Evolutionary conservation across 2,329 filamentous ascomycete species (phyloP), one percentile per base, ranked within the genome.

Genomic region (Aureobasidium lini): DNA sequence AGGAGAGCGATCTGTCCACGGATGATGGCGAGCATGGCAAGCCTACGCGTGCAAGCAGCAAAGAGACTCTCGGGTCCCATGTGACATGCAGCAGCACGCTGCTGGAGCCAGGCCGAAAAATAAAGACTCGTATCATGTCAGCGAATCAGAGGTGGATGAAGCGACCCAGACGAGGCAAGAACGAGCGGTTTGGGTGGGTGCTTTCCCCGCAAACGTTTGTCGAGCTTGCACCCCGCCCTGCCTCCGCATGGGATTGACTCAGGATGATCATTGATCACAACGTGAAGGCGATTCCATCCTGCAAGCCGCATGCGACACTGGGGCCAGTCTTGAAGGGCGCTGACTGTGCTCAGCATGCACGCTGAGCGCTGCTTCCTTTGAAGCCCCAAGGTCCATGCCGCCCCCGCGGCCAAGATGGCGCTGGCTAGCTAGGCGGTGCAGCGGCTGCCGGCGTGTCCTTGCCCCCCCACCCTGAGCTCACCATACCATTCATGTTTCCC

Each of bases 241-340:
- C 7, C 50, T 54, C n/a, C 57, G 23, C 57, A 53, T 53, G 46
- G 29, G 15, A 46, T 44, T 37, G 39, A 37, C 42, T 16, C 57
- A 47, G 39, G 47, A 44, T 52, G 47, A 46, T 59, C 57, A 36
- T 39, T 29, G 18, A 31, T 43, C 36, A 28, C 50, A 36, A 31
- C 48, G 48, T 37, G 15, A 39, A 39, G 31, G 28, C 46, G 44
- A 46, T 46, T 59, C 29, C 34, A 59, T 44, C 46, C 50, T 53
- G 47, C 57, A 57, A 57, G 59, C 59, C 59, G 59, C 59, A 61
- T 57, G 57, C 59, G 59, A 61, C 59, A 61, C 59, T 50, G 32
- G 16, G 48, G 50, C 59, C 43, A 56, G 40, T 49, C 31, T 39
- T 50, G 49, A 34, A 60, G 59, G 34, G 16, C 43, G 59, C 44